phyloP scores from a whole-genome alignment of 2,329 filamentous ascomycete genomes.

The Fusarium anguioides region DNA sequence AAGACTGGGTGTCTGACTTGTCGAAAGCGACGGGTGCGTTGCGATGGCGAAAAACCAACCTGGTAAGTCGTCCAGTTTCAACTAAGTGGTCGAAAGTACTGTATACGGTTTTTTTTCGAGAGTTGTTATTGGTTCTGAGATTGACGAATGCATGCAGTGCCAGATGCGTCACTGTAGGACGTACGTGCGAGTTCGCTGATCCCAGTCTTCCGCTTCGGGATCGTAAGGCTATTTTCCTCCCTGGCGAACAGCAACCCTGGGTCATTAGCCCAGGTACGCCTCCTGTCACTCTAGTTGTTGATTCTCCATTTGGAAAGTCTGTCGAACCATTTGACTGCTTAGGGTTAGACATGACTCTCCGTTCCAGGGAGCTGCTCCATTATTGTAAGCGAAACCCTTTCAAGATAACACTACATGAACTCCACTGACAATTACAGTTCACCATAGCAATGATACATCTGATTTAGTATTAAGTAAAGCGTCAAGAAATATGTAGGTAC shows the following conservation, averaged over 20 bases:
- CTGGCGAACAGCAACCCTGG: constrained; percentile 43
- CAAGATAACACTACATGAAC: background rate
- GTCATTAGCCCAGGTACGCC: background rate
- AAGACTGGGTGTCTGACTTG: constrained; percentile 37
- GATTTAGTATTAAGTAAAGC: constrained; percentile 7
- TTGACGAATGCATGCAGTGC: background rate
- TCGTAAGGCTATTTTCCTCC: constrained; percentile 29
- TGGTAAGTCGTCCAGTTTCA: constrained; percentile 29
- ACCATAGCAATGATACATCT: constrained; percentile 22
- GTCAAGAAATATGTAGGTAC: constrained; percentile 13
- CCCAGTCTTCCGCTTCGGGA: constrained; percentile 39
- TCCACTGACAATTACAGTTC: constrained; percentile 8
- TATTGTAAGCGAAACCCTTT: constrained; percentile 34
- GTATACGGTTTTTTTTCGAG: accelerated
- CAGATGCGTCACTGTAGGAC: constrained; percentile 20
- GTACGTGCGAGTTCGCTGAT: constrained; percentile 32
- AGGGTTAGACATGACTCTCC: constrained; percentile 39
- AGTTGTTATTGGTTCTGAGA: background rate
- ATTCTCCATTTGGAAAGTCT: background rate
- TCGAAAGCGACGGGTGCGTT: constrained; percentile 39
- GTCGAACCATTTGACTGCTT: constrained; percentile 37
- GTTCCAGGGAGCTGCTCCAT: constrained; percentile 39
- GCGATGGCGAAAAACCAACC: constrained; percentile 31
- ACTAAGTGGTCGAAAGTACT: background rate
- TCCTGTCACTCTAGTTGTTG: background rate